phyloP scores from a whole-genome alignment of 2,329 filamentous ascomycete species.

The Colletotrichum spaethianum region DNA sequence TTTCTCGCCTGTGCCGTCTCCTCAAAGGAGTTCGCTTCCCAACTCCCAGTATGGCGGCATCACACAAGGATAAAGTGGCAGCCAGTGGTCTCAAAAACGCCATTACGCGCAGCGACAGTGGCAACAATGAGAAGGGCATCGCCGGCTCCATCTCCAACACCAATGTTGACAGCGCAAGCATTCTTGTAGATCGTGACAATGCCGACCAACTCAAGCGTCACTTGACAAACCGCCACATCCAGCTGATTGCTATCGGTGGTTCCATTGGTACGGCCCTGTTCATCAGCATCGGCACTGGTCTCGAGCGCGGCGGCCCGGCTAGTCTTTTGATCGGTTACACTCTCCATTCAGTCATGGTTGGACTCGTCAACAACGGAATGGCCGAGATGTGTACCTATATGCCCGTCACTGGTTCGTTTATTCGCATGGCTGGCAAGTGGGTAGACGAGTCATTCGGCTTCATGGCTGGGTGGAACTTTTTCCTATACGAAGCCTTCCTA shows the following conservation, averaged over 20 bases:
- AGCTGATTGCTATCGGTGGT: conserved; percentile 71
- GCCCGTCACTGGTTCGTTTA: conserved; percentile 75
- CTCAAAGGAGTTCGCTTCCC: not conserved
- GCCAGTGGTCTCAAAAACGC: not conserved
- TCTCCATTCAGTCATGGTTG: conserved; percentile 69
- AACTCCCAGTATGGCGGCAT: not conserved
- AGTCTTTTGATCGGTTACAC: conserved; percentile 72
- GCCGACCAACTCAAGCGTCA: conserved; percentile 51
- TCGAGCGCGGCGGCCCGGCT: conserved; percentile 59
- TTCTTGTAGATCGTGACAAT: conserved; percentile 26
- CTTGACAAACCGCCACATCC: conserved; percentile 69
- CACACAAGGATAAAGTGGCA: not conserved
- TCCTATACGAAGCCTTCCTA: conserved; percentile 60
- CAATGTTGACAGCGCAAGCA: conserved; percentile 6
- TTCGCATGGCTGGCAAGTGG: conserved; percentile 76
- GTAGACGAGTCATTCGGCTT: conserved; percentile 77
- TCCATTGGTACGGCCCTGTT: conserved; percentile 73
- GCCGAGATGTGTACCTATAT: conserved; percentile 76
- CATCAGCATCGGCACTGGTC: conserved; percentile 72
- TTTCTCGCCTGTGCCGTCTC: not conserved
- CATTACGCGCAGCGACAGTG: conserved; percentile 2
- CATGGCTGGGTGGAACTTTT: conserved; percentile 62
- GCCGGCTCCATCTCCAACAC: conserved; percentile 5
- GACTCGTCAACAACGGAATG: conserved; percentile 74
- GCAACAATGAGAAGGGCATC: conserved; percentile 21